Evolutionary conservation across 2,329 filamentous ascomycete species (phyloP).

Genomic region (Chaetothyriales sp.): DNA sequence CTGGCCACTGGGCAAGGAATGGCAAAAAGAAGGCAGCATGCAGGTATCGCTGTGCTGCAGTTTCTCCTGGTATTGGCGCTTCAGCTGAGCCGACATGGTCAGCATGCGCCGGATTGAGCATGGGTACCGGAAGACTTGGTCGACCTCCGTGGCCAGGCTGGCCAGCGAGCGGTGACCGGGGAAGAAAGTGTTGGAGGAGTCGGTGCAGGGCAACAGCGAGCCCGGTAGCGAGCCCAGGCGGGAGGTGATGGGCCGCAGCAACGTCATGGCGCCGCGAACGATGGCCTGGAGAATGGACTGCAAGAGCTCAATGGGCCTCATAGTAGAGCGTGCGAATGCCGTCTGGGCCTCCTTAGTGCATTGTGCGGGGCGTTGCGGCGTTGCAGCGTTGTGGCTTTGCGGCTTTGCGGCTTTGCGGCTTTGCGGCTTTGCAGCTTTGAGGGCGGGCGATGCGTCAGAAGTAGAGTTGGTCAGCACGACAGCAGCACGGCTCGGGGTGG

Average conservation of each 20-base stretch:
- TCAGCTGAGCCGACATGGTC: constrained; percentile 32
- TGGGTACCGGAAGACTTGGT: constrained; percentile 22
- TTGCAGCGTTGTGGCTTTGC: neutral
- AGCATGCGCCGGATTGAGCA: constrained; percentile 24
- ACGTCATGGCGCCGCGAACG: neutral
- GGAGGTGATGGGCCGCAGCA: neutral
- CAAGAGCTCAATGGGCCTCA: constrained; percentile 6
- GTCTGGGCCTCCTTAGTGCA: neutral
- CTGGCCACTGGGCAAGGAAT: constrained; percentile 45
- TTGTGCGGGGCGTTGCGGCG: neutral
- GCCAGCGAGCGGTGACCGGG: constrained; percentile 20
- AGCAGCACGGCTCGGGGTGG: neutral
- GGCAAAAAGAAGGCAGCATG: constrained; percentile 54
- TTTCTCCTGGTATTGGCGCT: constrained; percentile 40
- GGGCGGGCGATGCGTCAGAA: neutral
- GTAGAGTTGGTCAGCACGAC: neutral
- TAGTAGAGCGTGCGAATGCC: neutral
- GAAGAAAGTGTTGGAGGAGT: neutral
- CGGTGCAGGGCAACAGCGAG: neutral
- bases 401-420: too few relatives aligned
- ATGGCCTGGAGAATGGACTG: constrained; percentile 1
- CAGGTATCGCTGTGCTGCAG: constrained; percentile 44
- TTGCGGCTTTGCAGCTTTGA: neutral
- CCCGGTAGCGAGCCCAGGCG: neutral
- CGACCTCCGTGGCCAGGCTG: constrained; percentile 22